Base-by-base conservation (phyloP, 768 basidiomycete genomes). In the Psilocybe tampanensis region DNA sequence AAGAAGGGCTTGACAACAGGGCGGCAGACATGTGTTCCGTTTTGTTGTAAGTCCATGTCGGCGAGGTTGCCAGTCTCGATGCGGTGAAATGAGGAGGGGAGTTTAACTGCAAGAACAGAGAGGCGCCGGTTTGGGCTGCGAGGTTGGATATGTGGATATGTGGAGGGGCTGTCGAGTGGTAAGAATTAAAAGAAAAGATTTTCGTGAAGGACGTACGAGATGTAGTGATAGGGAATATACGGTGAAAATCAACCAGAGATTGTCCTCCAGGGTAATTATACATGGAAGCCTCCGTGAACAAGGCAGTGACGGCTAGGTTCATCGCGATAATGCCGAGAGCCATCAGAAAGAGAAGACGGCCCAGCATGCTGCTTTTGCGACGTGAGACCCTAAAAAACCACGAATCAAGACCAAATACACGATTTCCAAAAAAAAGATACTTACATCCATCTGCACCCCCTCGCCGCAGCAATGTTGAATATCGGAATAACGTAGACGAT, bases 191-290 rank as follows among this genome's bases (percentile, higher is more conserved):
- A 11, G 2, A 18, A 26, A 22, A 49, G 26, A 18, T 18, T 11
- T 34, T 44, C 11, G 23, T 36, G 33, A 21, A 6, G 6, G 42
- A 22, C 26, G 26, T 60, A 68, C 61, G 64, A 32, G 53, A 44
- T 43, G 61, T 70, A 36, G 54, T 47, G 22, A 33, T 66, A n/a
- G 72, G 69, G 54, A 80, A 83, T 22, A 75, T 68, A 39, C 76
- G 63, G 60, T 96, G 90, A 60, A 97, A 82, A 0, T 71, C 59
- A 0, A 70, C 64, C 49, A 97, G 73, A 0, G 95, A 91, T 11
- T 79, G 68, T 0, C 94, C 95, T 1, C 97, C 97, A 1, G 97
- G 94, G 66, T 99, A 98, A 71, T 98, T 99, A 47, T 67, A 66
- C 26, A 79, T 75, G 1, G 93, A 94, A 0, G 89, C 77, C 47